Evolutionary conservation across 1,284 basidiomycete genomes (phyloP).

Genomic region (Neonothopanus nambi): DNA sequence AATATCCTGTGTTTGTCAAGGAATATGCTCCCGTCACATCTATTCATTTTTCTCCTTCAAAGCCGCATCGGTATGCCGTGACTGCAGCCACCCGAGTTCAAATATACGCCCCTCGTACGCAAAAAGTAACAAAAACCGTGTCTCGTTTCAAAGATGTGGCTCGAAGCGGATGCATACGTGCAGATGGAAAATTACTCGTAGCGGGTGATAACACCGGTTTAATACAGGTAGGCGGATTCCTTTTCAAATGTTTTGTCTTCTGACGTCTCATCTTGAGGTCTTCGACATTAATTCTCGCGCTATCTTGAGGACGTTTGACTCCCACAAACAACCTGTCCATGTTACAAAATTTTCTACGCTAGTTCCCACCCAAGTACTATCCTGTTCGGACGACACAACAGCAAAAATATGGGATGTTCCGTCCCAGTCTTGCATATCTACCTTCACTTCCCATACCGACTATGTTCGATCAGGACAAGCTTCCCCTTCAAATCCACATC

Average conservation of each 20-base stretch:
- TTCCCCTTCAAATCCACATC: slow-evolving; percentile 78
- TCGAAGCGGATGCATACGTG: slow-evolving; percentile 82
- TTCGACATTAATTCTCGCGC: slow-evolving; percentile 96
- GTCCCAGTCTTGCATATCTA: slow-evolving; percentile 78
- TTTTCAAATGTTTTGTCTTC: slow-evolving; percentile 9
- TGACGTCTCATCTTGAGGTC: slow-evolving; percentile 49
- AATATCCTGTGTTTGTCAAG: slow-evolving; percentile 88
- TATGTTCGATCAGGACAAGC: slow-evolving; percentile 95
- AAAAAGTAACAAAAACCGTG: slow-evolving; percentile 95
- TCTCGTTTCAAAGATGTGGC: slow-evolving; percentile 97
- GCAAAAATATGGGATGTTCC: slow-evolving; percentile 96
- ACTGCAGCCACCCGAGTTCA: slow-evolving; percentile 94
- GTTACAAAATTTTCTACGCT: slow-evolving; percentile 90
- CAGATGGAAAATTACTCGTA: slow-evolving; percentile 93
- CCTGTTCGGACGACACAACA: slow-evolving; percentile 95
- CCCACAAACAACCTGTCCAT: slow-evolving; percentile 95
- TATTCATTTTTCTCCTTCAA: slow-evolving; percentile 83
- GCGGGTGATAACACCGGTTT: slow-evolving; percentile 94
- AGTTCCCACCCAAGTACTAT: slow-evolving; percentile 82
- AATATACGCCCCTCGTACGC: slow-evolving; percentile 94
- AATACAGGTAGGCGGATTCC: slow-evolving; percentile 66
- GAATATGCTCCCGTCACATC: slow-evolving; percentile 94
- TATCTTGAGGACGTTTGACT: slow-evolving; percentile 88
- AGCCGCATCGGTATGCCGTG: slow-evolving; percentile 92
- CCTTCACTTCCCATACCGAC: slow-evolving; percentile 87